Percentiles rank a stretch among this genome's conserved stretches.
These are phyloP conservation scores for Rhytidiadelphus loreus DNA, from an alignment of 225 moss, liverwort and hornwort genomes.

Conservation along the genomic window DNA sequence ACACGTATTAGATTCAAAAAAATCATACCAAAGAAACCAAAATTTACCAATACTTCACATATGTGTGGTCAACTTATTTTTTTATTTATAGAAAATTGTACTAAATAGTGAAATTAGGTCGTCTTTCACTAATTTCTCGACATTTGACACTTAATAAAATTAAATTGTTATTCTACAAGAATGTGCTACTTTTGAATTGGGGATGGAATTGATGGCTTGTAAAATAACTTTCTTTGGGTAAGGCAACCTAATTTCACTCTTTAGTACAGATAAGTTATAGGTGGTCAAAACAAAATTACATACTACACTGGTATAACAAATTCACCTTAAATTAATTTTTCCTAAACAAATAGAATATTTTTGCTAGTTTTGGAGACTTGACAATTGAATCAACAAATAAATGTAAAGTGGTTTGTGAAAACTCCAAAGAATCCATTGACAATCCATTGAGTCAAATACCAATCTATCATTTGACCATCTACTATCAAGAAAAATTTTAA, in stretches of 20 bases:
- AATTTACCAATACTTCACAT: not conserved
- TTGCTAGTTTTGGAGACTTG: not conserved
- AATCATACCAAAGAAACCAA: fast-evolving
- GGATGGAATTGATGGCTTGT: not conserved
- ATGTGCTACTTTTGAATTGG: too few relatives aligned
- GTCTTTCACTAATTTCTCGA: not conserved
- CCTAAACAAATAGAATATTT: too few relatives aligned
- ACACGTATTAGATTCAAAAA: fast-evolving
- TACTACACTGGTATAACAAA: fast-evolving
- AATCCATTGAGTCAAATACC: too few relatives aligned
- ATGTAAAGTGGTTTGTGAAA: not conserved
- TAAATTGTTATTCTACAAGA: too few relatives aligned
- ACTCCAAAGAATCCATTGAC: not conserved
- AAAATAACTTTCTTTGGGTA: not conserved
- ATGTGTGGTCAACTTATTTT: not conserved
- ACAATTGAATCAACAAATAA: not conserved
- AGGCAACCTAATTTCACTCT: not conserved
- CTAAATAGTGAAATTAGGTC: not conserved
- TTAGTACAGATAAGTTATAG: not conserved
- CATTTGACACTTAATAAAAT: too few relatives aligned
- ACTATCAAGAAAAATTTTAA: too few relatives aligned
- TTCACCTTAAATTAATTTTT: too few relatives aligned
- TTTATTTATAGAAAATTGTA: too few relatives aligned
- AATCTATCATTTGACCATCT: too few relatives aligned
- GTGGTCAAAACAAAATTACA: not conserved